Evolutionary conservation across 805 yeast species (phyloP), one percentile per base, ranked within the genome.

Genomic region (Metschnikowia peoriensis): DNA sequence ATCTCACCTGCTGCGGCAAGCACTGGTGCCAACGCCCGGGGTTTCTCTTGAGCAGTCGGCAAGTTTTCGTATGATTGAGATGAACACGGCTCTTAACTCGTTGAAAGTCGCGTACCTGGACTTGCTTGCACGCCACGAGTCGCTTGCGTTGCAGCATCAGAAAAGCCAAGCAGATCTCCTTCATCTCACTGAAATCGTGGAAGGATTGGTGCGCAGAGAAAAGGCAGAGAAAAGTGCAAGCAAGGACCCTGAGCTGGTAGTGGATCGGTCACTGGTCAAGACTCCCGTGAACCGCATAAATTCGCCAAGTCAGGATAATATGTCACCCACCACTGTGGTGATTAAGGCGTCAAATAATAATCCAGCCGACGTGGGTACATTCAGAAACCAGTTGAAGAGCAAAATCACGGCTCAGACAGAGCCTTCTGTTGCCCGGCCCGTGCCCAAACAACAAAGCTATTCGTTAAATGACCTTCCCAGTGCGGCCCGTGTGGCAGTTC

Each of bases 161-260:
- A 71, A 73, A 49, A 73, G 79, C 15, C 82, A 81, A 59, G 60
- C 73, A 49, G 89, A 84, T 58, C 70, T 81, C 66, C 77, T 83
- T 2, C 74, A 74, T 38, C 53, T 84, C 8, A 58, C 84, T 10
- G 88, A 83, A 22, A 61, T 78, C 45, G 63, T 77, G 40, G 79
- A 76, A 47, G 66, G 58, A 44, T 48, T 60, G 50, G 49, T 58
- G n/a, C 22, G 43, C 42, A 15, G 37, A 15, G 38, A 6, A 12
- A 40, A 47, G 14, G 39, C 39, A 22, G 28, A 46, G 34, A 15
- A 12, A 9, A 28, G 34, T 28, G 38, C 47, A 27, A 34, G 34
- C 35, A 49, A 17, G 37, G 53, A 49, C 6, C 22, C 16, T 29
- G 56, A 52, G 29, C 44, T 34, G 28, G 22, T 22, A 4, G 34